Evolutionary conservation across 164 flowering plant species (phyloP).

Genomic region (Nymphaea colorata): DNA sequence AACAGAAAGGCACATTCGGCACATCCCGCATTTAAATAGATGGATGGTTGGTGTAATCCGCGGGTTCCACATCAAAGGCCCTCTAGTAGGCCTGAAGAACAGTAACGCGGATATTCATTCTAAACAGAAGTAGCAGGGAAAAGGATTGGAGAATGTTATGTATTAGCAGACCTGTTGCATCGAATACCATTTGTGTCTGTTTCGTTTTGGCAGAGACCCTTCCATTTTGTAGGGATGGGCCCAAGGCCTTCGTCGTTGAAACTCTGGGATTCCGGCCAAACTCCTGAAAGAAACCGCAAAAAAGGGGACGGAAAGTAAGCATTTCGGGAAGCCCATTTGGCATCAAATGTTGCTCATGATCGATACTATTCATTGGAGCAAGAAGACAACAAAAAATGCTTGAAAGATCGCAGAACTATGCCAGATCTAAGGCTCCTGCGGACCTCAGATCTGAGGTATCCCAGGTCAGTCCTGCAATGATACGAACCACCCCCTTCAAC

Average conservation of each 20-base stretch:
- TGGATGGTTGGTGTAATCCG: no score
- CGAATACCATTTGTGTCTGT: constrained; percentile 8
- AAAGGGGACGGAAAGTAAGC: no score
- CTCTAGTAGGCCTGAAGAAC: not conserved
- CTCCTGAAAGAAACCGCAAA: constrained; percentile 20
- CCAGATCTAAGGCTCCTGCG: no score
- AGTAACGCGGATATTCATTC: no score
- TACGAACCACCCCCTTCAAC: not conserved
- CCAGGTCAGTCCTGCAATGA: not conserved
- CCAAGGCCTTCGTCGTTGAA: constrained; percentile 37
- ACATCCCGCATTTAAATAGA: no score
- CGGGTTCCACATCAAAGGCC: not conserved
- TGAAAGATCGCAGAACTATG: no score
- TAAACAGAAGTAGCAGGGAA: no score
- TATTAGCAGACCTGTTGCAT: constrained; percentile 41
- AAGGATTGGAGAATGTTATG: no score
- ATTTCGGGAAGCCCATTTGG: not conserved
- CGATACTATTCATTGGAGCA: not conserved
- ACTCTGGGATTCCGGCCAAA: constrained; percentile 54
- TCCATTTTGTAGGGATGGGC: constrained; percentile 47
- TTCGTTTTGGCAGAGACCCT: constrained; percentile 33
- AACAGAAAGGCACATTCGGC: no score
- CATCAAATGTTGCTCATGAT: not conserved
- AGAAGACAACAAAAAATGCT: no score
- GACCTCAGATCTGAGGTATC: not conserved